Base-by-base conservation (phyloP, 163 green algal genomes). In the Chlamydomonas reinhardtii region DNA sequence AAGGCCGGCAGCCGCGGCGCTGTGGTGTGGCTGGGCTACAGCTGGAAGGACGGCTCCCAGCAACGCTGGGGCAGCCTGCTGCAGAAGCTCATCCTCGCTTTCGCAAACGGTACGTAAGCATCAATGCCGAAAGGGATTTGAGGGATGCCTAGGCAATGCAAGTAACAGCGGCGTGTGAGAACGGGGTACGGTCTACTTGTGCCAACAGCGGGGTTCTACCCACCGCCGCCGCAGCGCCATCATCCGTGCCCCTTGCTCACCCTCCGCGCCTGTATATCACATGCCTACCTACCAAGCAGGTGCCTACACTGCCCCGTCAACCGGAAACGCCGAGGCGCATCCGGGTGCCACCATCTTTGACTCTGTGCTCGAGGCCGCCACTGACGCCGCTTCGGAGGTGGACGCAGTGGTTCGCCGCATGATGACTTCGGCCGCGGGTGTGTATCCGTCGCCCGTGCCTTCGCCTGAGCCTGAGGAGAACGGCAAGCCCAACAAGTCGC, bases 11-110 rank as follows among this genome's bases (percentile, higher is more conserved):
- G 4, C 14, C 52, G n/a, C 34, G 79, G 79, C 34, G 79, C 79
- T 32, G 54, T 85, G 14, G 79, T 85, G 52, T 85, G 79, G 79
- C 32, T 85, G 11, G 79, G 79, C 32, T 78, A 77, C 68, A 85
- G 68, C 79, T 85, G 79, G 79, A 71, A 43, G 68, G 52, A 72
- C 52, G 68, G 68, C n/a, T 20, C 25, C 0, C 68, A 85, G 54
- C 31, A 61, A 15, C 32, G 62, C 12, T 85, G 79, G 79, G 79
- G 79, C 34, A 25, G 12, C 20, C 52, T 85, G 52, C 24, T 85
- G 52, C 34, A 32, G 52, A 78, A 85, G 79, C 32, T 85, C 12
- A 77, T 85, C 79, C 64, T 24, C 12, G 79, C 71, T 54, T 85
- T 85, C 34, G 31, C 66, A 17, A n/a, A 76, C 43, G 77, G 77